These are phyloP conservation scores for Xanthoparmelia taractica DNA, from an alignment of 495 filamentous ascomycete genomes.

Conservation along the genomic window DNA sequence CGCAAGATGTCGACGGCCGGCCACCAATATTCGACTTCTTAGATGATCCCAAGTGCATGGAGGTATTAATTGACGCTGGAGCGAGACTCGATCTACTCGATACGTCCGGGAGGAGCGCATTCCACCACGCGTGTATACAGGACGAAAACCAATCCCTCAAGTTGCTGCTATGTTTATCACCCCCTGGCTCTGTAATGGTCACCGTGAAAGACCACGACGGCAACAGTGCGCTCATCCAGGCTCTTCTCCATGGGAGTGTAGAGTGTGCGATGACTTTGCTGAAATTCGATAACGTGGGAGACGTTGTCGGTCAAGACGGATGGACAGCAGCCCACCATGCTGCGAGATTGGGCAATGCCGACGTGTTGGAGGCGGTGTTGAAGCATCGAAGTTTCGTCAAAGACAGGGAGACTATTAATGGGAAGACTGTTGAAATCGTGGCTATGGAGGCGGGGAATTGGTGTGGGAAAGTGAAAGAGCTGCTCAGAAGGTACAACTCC, in stretches of 20 bases:
- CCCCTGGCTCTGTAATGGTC: conserved; percentile 7
- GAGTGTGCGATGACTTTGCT: conserved; percentile 10
- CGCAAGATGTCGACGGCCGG: conserved; percentile 16
- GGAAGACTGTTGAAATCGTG: conserved; percentile 19
- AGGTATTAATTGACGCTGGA: conserved; percentile 7
- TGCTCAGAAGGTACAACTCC: conserved; percentile 3
- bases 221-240: conserved; percentile 16
- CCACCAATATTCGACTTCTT: conserved; percentile 18
- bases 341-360: conserved; percentile 15
- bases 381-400: conserved; percentile 8
- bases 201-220: conserved; percentile 18
- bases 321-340: conserved; percentile 19
- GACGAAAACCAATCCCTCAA: conserved; percentile 10
- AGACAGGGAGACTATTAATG: conserved; percentile 21
- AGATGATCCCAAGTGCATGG: conserved; percentile 16
- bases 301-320: conserved; percentile 17
- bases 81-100: conserved; percentile 15
- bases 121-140: conserved; percentile 19
- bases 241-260: conserved; percentile 7
- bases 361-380: conserved; percentile 7
- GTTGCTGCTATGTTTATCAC: background rate
- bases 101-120: conserved; percentile 9
- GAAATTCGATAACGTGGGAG: conserved; percentile 10
- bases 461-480: conserved; percentile 4
- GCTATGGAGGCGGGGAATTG: conserved; percentile 17